These are phyloP conservation scores for Triangularia setosa DNA, from an alignment of 2,329 filamentous ascomycete species.

Conservation along the genomic window DNA sequence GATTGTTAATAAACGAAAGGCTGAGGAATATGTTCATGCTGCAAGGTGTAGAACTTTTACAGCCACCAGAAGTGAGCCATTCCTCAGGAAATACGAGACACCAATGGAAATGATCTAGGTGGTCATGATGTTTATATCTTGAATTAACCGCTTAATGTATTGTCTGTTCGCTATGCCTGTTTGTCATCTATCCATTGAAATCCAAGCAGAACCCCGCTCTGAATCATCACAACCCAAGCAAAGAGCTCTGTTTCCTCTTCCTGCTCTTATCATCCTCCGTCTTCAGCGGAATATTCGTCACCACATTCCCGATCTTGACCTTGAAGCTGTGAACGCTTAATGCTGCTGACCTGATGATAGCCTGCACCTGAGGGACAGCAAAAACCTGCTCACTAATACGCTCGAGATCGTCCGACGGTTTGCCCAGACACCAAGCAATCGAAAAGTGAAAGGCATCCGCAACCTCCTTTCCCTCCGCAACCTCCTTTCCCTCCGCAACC, in stretches of 20 bases:
- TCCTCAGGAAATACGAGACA: neutral
- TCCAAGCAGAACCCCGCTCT: neutral
- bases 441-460: conserved; percentile 75
- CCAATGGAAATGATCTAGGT: neutral
- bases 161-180: neutral
- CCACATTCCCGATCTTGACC: conserved; percentile 69
- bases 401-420: conserved; percentile 44
- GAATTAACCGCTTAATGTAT: neutral
- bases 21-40: too few species aligned
- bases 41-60: too few species aligned
- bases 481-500: conserved; percentile 30
- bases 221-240: conserved; percentile 12
- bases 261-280: neutral
- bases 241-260: neutral
- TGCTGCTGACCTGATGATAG: conserved; percentile 36
- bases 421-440: conserved; percentile 73
- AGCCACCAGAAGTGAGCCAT: too few species aligned
- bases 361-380: conserved; percentile 20
- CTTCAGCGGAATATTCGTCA: conserved; percentile 33
- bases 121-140: neutral
- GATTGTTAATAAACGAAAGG: too few species aligned
- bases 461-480: conserved; percentile 31
- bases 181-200: neutral
- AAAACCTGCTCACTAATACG: conserved; percentile 35
- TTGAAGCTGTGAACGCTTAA: conserved; percentile 62